A percentile compares a stretch with the other conserved stretches of the same genome.
These are phyloP conservation scores for Teunomyces funiuensis DNA, from an alignment of 805 yeast genomes.

Conservation along the genomic window DNA sequence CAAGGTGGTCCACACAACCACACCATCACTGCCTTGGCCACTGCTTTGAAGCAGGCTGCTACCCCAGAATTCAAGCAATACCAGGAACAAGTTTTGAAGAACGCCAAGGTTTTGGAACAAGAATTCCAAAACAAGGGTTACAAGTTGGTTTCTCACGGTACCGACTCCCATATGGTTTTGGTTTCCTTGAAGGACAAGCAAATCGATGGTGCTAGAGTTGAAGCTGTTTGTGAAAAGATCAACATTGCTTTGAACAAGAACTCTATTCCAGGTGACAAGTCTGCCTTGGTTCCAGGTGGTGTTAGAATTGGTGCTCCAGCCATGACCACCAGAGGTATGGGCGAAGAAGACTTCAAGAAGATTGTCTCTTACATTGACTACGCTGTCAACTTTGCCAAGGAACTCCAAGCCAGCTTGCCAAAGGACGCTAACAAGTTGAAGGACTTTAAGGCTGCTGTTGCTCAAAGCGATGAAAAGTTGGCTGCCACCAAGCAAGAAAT, in stretches of 20 bases:
- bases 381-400: conserved; percentile 76
- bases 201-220: conserved; percentile 95
- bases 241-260: conserved; percentile 96
- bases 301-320: conserved; percentile 98
- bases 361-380: conserved; percentile 78
- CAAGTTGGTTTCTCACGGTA: conserved; percentile 85
- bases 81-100: conserved; percentile 78
- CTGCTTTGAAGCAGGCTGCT: conserved; percentile 88
- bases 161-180: conserved; percentile 90
- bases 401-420: conserved; percentile 77
- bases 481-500: conserved; percentile 72
- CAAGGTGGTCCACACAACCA: conserved; percentile 99
- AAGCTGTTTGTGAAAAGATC: conserved; percentile 81
- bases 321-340: conserved; percentile 95
- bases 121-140: conserved; percentile 66
- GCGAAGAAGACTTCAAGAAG: conserved; percentile 69
- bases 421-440: conserved; percentile 91
- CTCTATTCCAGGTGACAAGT: conserved; percentile 94
- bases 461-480: conserved; percentile 66
- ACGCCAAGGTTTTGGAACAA: conserved; percentile 74
- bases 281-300: conserved; percentile 96
- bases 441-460: conserved; percentile 87
- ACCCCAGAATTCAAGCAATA: conserved; percentile 86
- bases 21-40: conserved; percentile 93
- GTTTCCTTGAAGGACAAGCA: conserved; percentile 75